Conservation (phyloP, 2,329 filamentous ascomycete genomes). For the Akanthomyces dipterigenus region DNA sequence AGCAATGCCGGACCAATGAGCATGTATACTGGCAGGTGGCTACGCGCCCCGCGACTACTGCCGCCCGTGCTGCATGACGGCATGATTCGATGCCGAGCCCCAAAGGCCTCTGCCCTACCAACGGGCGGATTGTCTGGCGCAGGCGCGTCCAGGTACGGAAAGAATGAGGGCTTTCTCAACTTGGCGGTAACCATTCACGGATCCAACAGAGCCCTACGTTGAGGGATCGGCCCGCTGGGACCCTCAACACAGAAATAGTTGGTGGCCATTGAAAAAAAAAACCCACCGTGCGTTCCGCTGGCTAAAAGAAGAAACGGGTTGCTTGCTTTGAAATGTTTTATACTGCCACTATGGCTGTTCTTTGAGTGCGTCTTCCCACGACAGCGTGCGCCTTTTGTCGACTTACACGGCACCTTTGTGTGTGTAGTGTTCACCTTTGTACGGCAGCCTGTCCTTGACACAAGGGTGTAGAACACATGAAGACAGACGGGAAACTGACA, state of each 20-base stretch:
- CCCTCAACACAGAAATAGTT: not conserved
- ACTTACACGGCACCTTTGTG: not conserved
- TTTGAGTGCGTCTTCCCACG: not conserved
- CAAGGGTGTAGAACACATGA: not conserved
- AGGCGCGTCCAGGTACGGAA: too few species aligned
- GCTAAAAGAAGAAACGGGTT: not conserved
- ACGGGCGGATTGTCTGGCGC: not conserved
- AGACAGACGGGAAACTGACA: not conserved
- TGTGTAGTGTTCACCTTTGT: not conserved
- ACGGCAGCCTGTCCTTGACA: not conserved
- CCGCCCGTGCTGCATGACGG: not conserved
- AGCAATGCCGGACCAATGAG: not conserved
- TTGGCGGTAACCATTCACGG: not conserved
- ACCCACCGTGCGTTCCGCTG: not conserved
- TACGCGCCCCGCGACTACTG: not conserved
- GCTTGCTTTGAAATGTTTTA: not conserved
- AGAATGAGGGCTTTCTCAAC: not conserved
- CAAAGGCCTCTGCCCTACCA: not conserved
- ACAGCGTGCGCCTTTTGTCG: not conserved
- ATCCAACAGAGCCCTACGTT: slow-evolving; percentile 4
- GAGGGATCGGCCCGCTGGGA: not conserved
- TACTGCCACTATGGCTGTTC: not conserved
- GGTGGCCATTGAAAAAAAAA: not conserved
- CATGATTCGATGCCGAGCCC: not conserved
- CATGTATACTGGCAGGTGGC: not conserved